Evolutionary conservation across 306 rosid species (phyloP), one percentile per base, ranked within the genome.

Genomic region (Fagus sylvatica): DNA sequence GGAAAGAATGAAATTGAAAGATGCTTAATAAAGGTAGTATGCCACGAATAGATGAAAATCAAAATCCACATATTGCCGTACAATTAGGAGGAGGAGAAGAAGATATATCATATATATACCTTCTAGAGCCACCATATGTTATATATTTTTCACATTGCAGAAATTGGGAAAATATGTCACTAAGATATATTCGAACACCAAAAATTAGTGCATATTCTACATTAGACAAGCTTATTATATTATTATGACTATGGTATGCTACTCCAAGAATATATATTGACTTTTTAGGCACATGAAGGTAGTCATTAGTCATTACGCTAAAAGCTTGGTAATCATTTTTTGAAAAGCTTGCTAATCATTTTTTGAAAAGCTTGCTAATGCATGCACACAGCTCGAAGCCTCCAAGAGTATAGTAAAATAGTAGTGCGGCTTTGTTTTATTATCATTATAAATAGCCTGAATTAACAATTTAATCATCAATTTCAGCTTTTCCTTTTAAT

Each of bases 11-110:
- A 5, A 13, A 61, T 61, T 9, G 40, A 13, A 61, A 61, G 68
- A 61, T 33, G 68, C 42, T 61, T 33, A 61, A 13, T 61, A 32
- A 60, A 56, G 37, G 40, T 60, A 8, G 36, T 9, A 2, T 30
- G 0, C 40, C 8, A n/a, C 67, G 2, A 4, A 32, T 32, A 60
- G 17, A 11, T 9, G 28, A 22, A 22, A 22, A 11, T 60, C 51
- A 16, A 64, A 53, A 28, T 66, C 79, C 40, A 53, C 55, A 48
- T 39, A 10, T 62, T 9, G 5, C 72, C 62, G 79, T 75, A 64
- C 72, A 64, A 62, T 37, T 4, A 8, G 30, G 42, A 51, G 56
- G 16, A 28, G 57, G 22, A 62, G 71, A 48, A 22, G 28, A 22
- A 22, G 28, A 22, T 22, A 22, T 22, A 22, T 22, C 28, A 22